phyloP scores from a whole-genome alignment of 805 yeast species.

The Torulaspora indica region DNA sequence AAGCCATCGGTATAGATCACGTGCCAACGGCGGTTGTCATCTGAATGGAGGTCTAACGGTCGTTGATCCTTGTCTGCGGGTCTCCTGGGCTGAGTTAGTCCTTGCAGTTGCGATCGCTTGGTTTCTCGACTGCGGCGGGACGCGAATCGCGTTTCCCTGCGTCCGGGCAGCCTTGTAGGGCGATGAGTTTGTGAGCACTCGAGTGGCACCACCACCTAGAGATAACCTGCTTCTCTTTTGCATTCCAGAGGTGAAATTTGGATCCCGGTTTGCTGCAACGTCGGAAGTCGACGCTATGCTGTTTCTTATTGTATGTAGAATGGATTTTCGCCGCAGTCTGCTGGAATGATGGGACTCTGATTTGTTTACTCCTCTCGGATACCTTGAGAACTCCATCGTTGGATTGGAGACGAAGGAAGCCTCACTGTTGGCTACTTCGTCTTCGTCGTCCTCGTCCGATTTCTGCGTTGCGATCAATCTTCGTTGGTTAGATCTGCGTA shows the following conservation, averaged over 20 bases:
- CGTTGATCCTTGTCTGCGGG: conserved; percentile 4
- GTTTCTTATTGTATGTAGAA: conserved; percentile 33
- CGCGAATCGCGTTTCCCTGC: conserved; percentile 10
- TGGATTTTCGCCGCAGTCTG: conserved; percentile 32
- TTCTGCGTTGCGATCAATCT: not conserved
- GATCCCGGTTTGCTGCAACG: conserved; percentile 4
- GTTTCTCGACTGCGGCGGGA: conserved; percentile 1
- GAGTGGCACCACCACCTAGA: conserved; percentile 19
- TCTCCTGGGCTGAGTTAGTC: not conserved
- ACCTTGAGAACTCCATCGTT: conserved; percentile 7
- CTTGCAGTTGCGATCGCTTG: not conserved
- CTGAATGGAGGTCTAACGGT: conserved; percentile 29
- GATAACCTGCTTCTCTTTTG: conserved; percentile 11
- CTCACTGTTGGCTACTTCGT: conserved; percentile 33
- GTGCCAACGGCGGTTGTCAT: conserved; percentile 6
- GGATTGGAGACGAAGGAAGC: conserved; percentile 36
- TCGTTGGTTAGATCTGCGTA: conserved; percentile 5
- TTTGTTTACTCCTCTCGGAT: conserved; percentile 5
- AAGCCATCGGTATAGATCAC: conserved; percentile 1
- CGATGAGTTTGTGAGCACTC: conserved; percentile 11
- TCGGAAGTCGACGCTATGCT: conserved; percentile 23
- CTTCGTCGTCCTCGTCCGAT: conserved; percentile 13
- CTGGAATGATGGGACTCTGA: conserved; percentile 10
- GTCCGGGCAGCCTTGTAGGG: conserved; percentile 4
- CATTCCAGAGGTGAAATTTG: conserved; percentile 1